A percentile compares a stretch with the other conserved stretches of the same genome.
phyloP scores from a whole-genome alignment of 139 green algal genomes.

The Tetraselmis chui region DNA sequence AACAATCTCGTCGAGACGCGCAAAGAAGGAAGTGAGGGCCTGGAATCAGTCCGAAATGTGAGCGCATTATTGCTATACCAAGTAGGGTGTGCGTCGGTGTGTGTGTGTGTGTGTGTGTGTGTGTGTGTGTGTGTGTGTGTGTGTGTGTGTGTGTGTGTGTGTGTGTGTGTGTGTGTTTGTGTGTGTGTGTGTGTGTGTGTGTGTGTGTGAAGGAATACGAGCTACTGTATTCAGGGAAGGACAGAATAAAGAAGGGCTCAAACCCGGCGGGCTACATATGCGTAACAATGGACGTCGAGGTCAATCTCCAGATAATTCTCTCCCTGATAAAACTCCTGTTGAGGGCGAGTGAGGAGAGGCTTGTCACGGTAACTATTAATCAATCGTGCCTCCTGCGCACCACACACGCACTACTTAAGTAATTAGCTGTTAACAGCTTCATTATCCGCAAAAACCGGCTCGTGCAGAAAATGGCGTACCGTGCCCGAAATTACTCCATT shows the following conservation, averaged over 20 bases:
- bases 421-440: constrained; percentile 4
- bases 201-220: no score
- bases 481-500: constrained; percentile 51
- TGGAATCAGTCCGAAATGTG: no score
- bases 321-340: constrained; percentile 57
- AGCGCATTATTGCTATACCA: no score
- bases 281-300: constrained; percentile 79
- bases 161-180: no score
- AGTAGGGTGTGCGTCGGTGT: no score
- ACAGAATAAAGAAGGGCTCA: background rate
- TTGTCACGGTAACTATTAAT: constrained; percentile 82
- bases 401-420: no score
- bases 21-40: constrained; percentile 26
- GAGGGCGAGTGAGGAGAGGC: constrained; percentile 72
- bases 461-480: background rate
- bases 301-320: constrained; percentile 70
- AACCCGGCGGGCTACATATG: constrained; percentile 66
- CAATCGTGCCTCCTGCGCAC: constrained; percentile 48
- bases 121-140: no score
- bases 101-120: no score
- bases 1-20: constrained; percentile 43
- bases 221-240: no score
- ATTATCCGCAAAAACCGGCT: background rate
- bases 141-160: no score
- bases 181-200: no score